Evolutionary conservation across 164 flowering plant genomes (phyloP).

Genomic region (Platanus orientalis): DNA sequence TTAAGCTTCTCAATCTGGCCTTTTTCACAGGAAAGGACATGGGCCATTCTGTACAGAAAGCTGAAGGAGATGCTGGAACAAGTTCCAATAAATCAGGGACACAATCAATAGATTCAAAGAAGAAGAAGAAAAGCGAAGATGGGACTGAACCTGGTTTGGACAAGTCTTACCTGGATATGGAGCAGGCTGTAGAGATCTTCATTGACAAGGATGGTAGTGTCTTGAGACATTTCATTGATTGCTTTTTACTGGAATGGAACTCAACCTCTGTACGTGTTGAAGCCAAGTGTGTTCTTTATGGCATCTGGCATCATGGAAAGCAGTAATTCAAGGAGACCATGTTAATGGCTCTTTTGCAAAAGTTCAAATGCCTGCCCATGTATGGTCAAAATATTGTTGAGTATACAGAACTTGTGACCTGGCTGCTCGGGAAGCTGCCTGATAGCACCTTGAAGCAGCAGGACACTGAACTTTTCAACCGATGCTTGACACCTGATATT

Average conservation of each 20-base stretch:
- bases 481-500: conserved; percentile 79
- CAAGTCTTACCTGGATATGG: conserved; percentile 89
- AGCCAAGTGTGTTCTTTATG: conserved; percentile 83
- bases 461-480: conserved; percentile 59
- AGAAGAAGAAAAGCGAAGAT: conserved; percentile 91
- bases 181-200: conserved; percentile 62
- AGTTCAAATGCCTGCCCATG: conserved; percentile 66
- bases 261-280: conserved; percentile 79
- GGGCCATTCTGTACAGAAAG: conserved; percentile 49
- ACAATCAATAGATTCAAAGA: conserved; percentile 63
- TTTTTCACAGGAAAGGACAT: conserved; percentile 82
- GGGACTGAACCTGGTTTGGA: conserved; percentile 71
- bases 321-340: conserved; percentile 67
- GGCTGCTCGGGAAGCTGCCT: conserved; percentile 69
- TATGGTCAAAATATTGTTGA: conserved; percentile 94
- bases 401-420: conserved; percentile 76
- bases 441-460: conserved; percentile 61
- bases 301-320: conserved; percentile 91
- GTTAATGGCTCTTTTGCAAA: conserved; percentile 63
- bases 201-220: conserved; percentile 56
- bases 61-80: conserved; percentile 65
- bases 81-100: conserved; percentile 54
- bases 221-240: conserved; percentile 70
- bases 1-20: conserved; percentile 78
- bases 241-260: conserved; percentile 92